Evolutionary conservation across 495 filamentous ascomycete genomes (phyloP), one percentile per base, ranked within the genome.

Genomic region (Hypoxylon fuscum): DNA sequence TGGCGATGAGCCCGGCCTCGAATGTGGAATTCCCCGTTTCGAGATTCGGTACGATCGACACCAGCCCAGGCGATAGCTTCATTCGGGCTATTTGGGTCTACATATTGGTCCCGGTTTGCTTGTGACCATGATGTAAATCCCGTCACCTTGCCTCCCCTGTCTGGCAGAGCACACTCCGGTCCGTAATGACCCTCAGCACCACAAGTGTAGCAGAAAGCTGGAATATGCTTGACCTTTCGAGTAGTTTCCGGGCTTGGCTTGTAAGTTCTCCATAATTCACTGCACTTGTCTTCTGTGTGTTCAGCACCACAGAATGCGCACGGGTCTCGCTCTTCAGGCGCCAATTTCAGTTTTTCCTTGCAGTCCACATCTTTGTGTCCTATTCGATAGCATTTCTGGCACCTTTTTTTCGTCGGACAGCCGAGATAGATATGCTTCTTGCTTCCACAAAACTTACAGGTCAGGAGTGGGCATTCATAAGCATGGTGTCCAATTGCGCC

Each of bases 141-240:
- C 18, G 50, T 45, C n/a, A 47, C 48, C 17, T 72, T 66, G 35
- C 44, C 61, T 11, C 27, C 37, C 7, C 54, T 52, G 32, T 55
- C 51, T 6, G 62, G 60, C 25, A 70, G 44, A 0, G 59, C 55
- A 44, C 79, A 81, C 12, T 74, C 76, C 1, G 63, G 45, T 1
- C 72, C 72, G 46, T 76, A 78, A 47, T 81, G 79, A 2, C 66
- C 65, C 14, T 64, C 54, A 3, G 35, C 49, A 18, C 78, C 79
- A 51, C 79, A 82, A 23, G 51, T 58, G 48, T 76, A 77, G 47
- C 79, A 82, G 44, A 69, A 81, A 0, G 68, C 50, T 0, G 76
- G 76, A 6, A 81, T 59, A 20, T 50, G 50, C 22, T 69, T 70
- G 35, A 81, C 77, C 34, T 73, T 79, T 29, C 58, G 72, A 20